Conservation (phyloP, 805 yeast genomes). For the Metschnikowia baotianmanensis region DNA sequence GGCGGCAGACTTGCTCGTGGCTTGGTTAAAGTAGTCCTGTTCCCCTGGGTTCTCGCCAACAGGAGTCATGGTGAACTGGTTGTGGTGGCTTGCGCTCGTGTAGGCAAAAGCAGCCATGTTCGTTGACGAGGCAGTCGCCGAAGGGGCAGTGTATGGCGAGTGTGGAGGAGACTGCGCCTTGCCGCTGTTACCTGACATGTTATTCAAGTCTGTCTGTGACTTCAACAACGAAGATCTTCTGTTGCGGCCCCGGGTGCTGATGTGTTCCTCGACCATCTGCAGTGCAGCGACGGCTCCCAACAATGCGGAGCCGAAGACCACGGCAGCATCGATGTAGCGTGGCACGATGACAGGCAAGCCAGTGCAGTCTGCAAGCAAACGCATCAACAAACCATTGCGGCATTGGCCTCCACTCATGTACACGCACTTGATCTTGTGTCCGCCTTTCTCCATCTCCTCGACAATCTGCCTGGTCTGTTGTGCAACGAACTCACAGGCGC, state of each 20-base stretch:
- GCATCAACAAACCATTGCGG: constrained; percentile 84
- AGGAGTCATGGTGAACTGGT: constrained; percentile 36
- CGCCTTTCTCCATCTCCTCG: constrained; percentile 75
- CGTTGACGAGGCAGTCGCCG: constrained; percentile 70
- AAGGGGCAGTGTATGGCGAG: constrained; percentile 77
- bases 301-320: constrained; percentile 92
- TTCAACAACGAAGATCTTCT: constrained; percentile 35
- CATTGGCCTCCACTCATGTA: constrained; percentile 98
- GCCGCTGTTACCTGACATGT: constrained; percentile 8
- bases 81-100: constrained; percentile 31
- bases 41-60: constrained; percentile 32
- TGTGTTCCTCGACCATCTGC: constrained; percentile 46
- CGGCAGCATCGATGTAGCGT: constrained; percentile 93
- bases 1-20: constrained; percentile 4
- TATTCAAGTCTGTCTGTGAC: constrained; percentile 31
- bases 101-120: constrained; percentile 52
- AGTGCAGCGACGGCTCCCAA: constrained; percentile 93
- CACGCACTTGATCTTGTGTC: constrained; percentile 72
- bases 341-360: constrained; percentile 92
- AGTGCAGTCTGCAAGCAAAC: constrained; percentile 88
- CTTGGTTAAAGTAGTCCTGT: constrained; percentile 41
- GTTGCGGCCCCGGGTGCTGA: constrained; percentile 31
- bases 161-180: constrained; percentile 30
- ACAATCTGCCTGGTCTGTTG: constrained; percentile 96
- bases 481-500: constrained; percentile 95